phyloP scores from a whole-genome alignment of 2,329 filamentous ascomycete genomes.

The Thermoascus crustaceus region DNA sequence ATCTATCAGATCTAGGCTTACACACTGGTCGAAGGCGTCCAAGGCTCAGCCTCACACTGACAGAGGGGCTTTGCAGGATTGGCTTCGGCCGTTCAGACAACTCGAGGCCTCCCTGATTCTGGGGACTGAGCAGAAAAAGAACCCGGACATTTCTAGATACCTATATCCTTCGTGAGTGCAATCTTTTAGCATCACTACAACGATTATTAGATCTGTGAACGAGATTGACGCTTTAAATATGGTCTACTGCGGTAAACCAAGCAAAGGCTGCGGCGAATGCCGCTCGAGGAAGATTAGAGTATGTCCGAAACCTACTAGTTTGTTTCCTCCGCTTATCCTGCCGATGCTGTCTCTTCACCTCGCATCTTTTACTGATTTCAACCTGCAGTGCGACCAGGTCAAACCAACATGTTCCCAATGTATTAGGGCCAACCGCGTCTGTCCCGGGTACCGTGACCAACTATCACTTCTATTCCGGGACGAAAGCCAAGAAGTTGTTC shows the following conservation, averaged over 20 bases:
- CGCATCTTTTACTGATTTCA: slow-evolving; percentile 5
- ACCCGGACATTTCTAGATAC: no score
- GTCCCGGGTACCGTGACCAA: slow-evolving; percentile 57
- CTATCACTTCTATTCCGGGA: slow-evolving; percentile 59
- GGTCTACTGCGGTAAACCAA: slow-evolving; percentile 25
- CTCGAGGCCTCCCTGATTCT: no score
- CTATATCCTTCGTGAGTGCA: no score
- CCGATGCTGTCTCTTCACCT: not conserved
- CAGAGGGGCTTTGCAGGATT: no score
- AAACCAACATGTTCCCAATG: slow-evolving; percentile 57
- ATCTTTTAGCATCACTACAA: no score
- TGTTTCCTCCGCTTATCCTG: slow-evolving; percentile 2
- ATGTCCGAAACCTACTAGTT: slow-evolving; percentile 10
- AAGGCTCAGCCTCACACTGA: no score
- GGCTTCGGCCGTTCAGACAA: no score
- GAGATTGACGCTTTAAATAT: no score
- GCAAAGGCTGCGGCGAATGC: slow-evolving; percentile 29
- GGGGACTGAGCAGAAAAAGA: no score
- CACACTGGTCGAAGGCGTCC: no score
- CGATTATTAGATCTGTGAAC: no score
- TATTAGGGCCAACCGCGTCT: slow-evolving; percentile 50
- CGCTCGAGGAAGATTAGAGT: slow-evolving; percentile 25
- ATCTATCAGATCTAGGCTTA: no score
- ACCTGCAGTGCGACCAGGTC: slow-evolving; percentile 50
- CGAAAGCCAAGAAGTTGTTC: slow-evolving; percentile 55